Conservation (phyloP, 2,329 filamentous ascomycete species). For the Aspergillus latus region DNA sequence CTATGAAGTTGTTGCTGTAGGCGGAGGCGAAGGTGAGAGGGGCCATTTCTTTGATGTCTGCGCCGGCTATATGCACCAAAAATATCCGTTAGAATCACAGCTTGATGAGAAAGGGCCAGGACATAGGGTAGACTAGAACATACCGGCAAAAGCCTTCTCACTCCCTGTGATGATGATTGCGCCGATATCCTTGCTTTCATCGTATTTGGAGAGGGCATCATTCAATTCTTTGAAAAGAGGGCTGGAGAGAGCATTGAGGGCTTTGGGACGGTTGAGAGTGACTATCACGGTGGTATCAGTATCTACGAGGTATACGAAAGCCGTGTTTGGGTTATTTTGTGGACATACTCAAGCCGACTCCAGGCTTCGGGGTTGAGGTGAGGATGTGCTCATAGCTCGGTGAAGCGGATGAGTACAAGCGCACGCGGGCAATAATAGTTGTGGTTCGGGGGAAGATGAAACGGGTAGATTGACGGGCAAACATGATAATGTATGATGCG, state of each 20-base stretch:
- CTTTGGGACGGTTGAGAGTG: slow-evolving; percentile 89
- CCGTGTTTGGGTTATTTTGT: background rate
- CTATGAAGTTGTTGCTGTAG: slow-evolving; percentile 90
- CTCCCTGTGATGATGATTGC: slow-evolving; percentile 87
- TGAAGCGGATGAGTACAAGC: slow-evolving; percentile 44
- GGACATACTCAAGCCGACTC: slow-evolving; percentile 77
- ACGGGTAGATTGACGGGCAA: slow-evolving; percentile 54
- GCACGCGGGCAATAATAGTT: slow-evolving; percentile 35
- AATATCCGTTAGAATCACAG: background rate
- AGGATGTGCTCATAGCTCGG: slow-evolving; percentile 75
- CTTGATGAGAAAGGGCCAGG: too few species aligned
- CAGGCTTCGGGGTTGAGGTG: slow-evolving; percentile 78
- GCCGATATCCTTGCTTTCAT: slow-evolving; percentile 66
- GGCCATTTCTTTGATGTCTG: slow-evolving; percentile 99
- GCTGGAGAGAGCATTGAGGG: slow-evolving; percentile 88
- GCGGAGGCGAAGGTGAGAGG: slow-evolving; percentile 84
- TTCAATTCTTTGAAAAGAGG: slow-evolving; percentile 91
- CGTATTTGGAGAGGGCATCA: slow-evolving; percentile 69
- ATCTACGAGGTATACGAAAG: background rate
- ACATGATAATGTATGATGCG: slow-evolving; percentile 29
- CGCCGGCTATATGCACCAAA: slow-evolving; percentile 62
- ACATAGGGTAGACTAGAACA: background rate
- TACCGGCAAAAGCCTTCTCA: slow-evolving; percentile 77
- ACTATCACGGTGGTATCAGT: slow-evolving; percentile 54
- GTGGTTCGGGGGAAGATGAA: slow-evolving; percentile 58